Base-by-base conservation (phyloP, 177 flowering plant genomes). In the Vitis hybrid region DNA sequence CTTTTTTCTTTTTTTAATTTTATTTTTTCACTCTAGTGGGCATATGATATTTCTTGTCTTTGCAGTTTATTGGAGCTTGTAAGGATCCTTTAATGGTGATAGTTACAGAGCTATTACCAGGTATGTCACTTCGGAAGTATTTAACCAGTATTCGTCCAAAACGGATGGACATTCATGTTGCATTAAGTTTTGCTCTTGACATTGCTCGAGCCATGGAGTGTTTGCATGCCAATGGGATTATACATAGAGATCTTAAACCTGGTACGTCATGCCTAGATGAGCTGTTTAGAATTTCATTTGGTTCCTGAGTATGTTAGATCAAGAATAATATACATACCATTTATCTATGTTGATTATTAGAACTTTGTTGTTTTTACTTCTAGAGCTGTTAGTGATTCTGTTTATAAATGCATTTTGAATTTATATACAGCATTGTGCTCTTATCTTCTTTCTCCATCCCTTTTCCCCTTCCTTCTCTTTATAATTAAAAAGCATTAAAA, bases 41-140 rank as follows among this genome's bases (percentile, higher is more conserved):
- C 5, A 35, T 58, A 12, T 55, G 2, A 14, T 18, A 20, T n/a
- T 61, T 53, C 27, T 32, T 65, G 35, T 7, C 4, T 69, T 71
- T 79, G 80, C 88, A 94, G 98, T 94, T 94, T 73, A 87, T 92
- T 81, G 98, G 98, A 76, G 98, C 97, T 71, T 94, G 97, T 63
- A 94, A 92, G 74, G 94, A 91, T 64, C 98, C 94, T 51, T 71
- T 87, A 18, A 94, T 94, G 97, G 97, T 90, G 78, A 90, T 94
- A 69, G 93, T 87, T 32, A 87, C 97, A 11, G 98, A 94, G 76
- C 81, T 92, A 11, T 80, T 94, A 71, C 98, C 92, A 1, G 98
- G 97, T 74, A 90, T 92, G 94, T 92, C 98, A 12, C 88, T 94
- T 15, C 83, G 92, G 69, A 94, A 90, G 82, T 86, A 89, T 74